Base-by-base conservation (phyloP, 805 yeast genomes). In the Candida ascalaphidarum region DNA sequence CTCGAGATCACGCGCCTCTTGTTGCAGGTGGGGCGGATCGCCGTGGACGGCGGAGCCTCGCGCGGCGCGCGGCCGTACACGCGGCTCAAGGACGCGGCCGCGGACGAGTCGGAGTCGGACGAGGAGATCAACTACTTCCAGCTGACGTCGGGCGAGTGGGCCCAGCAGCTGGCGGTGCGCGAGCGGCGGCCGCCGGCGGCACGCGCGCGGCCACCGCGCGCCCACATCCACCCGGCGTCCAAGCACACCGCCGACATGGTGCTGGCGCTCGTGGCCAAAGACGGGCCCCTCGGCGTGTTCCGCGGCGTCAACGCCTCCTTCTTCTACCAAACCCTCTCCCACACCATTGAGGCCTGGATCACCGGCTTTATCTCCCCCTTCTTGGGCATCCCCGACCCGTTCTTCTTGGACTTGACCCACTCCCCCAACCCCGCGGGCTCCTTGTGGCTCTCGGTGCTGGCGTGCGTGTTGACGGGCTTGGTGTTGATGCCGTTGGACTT, bases 261-360 rank as follows among this genome's bases (percentile, higher is more conserved):
- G 62, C 71, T 74, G 12, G 63, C 80, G 34, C 71, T 70, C 30
- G 68, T 71, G 42, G 69, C 85, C 14, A 76, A 66, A 55, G 95
- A 68, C 46, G 95, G 81, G 15, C 77, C 76, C 12, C 61, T 73
- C 41, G 85, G 86, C 3, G 52, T 79, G 7, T 76, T 83, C 63
- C 67, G 83, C 44, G 84, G 86, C 8, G 68, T 77, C 22, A 80
- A 82, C 47, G 80, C 95, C 3, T 68, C 94, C 0, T 89, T 86
- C 44, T 64, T 92, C 12, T 69, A 81, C 47, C 79, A 71, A 30
- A 81, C 94, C 0, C 60, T 85, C 12, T 72, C 79, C 2, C 73
- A 76, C 27, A 81, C 95, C 0, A 58, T 86, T 25, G 89, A 83
- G 46, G 84, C 95, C 1, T 88, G 97, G 96, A 65, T 86, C 26